Conservation (phyloP, 2,329 filamentous ascomycete species). For the Colletotrichum orchidophilum region DNA sequence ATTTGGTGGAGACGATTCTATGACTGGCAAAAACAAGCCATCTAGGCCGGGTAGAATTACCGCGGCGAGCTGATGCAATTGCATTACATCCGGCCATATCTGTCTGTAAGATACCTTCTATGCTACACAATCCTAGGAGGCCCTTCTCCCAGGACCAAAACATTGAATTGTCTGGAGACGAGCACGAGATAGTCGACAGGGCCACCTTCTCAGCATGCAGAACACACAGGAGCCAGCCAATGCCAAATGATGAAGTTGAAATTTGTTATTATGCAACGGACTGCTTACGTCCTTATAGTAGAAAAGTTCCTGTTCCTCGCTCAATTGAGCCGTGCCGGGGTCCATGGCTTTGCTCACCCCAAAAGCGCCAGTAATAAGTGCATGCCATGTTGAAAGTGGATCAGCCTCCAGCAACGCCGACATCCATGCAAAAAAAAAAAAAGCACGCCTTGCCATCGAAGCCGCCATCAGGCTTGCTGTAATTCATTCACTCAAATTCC, state of each 20-base stretch:
- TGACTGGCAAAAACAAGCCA: too few species aligned
- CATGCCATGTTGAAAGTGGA: slow-evolving; percentile 34
- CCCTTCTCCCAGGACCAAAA: not conserved
- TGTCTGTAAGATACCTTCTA: too few species aligned
- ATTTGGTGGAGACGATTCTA: too few species aligned
- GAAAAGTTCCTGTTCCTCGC: slow-evolving; percentile 14
- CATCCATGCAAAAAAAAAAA: slow-evolving; percentile 31
- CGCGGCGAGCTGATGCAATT: too few species aligned
- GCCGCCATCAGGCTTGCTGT: slow-evolving; percentile 1
- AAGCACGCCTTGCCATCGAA: slow-evolving; percentile 8
- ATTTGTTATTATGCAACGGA: slow-evolving; percentile 20
- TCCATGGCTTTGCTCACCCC: slow-evolving; percentile 17
- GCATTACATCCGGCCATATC: too few species aligned
- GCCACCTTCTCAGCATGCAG: not conserved
- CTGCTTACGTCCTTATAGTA: slow-evolving; percentile 3
- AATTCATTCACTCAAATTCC: not conserved
- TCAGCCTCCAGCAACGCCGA: slow-evolving; percentile 33
- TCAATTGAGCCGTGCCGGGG: slow-evolving; percentile 8
- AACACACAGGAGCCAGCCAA: not conserved
- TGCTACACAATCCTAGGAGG: too few species aligned
- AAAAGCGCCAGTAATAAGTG: slow-evolving; percentile 24
- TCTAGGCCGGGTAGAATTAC: too few species aligned
- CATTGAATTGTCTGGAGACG: not conserved
- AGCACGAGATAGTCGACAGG: too few species aligned
- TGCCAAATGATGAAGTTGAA: not conserved